Evolutionary conservation across 2,329 filamentous ascomycete genomes (phyloP).

Genomic region (Colletotrichum karsti): DNA sequence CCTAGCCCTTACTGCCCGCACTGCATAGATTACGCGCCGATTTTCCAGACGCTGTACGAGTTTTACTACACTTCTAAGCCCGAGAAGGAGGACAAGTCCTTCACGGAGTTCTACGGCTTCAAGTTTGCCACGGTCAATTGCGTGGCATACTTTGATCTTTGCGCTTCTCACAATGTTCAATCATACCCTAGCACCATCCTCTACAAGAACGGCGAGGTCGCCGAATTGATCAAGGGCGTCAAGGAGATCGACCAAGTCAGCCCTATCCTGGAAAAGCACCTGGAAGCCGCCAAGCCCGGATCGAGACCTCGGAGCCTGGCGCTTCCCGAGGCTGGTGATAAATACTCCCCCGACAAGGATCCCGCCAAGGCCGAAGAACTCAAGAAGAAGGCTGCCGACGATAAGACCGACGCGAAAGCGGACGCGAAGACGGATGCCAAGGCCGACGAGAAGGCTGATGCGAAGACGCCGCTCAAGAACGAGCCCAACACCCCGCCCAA

Average conservation of each 20-base stretch:
- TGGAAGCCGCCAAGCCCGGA: conserved; percentile 83
- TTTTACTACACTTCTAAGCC: conserved; percentile 91
- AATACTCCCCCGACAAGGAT: conserved; percentile 43
- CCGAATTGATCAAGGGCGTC: conserved; percentile 70
- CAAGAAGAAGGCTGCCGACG: conserved; percentile 26
- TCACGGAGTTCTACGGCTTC: conserved; percentile 87
- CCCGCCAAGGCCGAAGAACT: conserved; percentile 39
- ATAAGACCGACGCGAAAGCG: conserved; percentile 32
- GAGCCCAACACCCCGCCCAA: conserved; percentile 27
- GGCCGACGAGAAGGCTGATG: conserved; percentile 41
- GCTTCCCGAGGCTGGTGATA: conserved; percentile 77
- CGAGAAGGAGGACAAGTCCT: conserved; percentile 63
- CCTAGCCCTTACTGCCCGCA: conserved; percentile 71
- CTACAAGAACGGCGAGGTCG: conserved; percentile 79
- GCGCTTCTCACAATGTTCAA: conserved; percentile 70
- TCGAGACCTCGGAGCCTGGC: conserved; percentile 74
- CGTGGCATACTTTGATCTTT: conserved; percentile 82
- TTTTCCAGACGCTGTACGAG: conserved; percentile 93
- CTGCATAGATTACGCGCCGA: conserved; percentile 82
- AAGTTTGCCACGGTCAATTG: conserved; percentile 90
- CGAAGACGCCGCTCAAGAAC: conserved; percentile 33
- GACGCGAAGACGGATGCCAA: conserved; percentile 34
- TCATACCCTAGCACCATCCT: conserved; percentile 82
- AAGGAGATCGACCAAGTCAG: conserved; percentile 75
- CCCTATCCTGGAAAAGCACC: conserved; percentile 75